phyloP scores from a whole-genome alignment of 1,284 basidiomycete species.

The Kwoniella shivajii region DNA sequence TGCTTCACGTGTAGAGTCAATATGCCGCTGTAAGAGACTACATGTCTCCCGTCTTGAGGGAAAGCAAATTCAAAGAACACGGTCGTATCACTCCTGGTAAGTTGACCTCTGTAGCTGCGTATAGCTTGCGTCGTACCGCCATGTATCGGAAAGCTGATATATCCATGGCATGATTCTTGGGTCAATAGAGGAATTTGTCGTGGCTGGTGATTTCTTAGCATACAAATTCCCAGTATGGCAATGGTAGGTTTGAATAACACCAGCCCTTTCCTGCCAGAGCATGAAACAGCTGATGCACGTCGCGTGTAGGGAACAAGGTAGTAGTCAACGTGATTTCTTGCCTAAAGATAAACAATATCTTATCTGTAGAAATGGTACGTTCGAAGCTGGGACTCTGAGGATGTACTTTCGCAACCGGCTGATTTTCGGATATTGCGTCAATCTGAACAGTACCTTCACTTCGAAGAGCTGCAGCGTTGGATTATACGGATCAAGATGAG shows the following conservation, averaged over 20 bases:
- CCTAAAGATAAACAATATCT: conserved; percentile 96
- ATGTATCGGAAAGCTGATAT: too few species aligned
- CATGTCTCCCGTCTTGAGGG: conserved; percentile 69
- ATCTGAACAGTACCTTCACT: conserved; percentile 85
- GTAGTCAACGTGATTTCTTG: conserved; percentile 79
- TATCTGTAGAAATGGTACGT: conserved; percentile 73
- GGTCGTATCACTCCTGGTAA: conserved; percentile 92
- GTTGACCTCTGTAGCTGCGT: too few species aligned
- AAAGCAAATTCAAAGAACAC: conserved; percentile 99
- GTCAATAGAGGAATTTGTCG: conserved; percentile 85
- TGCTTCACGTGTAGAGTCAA: conserved; percentile 3
- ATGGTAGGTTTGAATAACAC: conserved; percentile 64
- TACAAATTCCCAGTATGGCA: conserved; percentile 97
- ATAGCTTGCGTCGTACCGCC: neutral
- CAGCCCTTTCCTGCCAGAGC: neutral
- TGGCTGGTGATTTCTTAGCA: conserved; percentile 87
- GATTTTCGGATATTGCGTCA: conserved; percentile 72
- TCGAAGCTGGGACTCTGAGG: neutral
- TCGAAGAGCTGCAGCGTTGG: conserved; percentile 83
- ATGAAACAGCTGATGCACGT: conserved; percentile 8
- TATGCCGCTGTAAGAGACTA: conserved; percentile 7
- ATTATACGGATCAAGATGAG: conserved; percentile 92
- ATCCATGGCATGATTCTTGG: neutral
- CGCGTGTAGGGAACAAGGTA: conserved; percentile 81
- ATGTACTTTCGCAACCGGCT: neutral